A percentile compares a stretch with the other conserved stretches of the same genome.
phyloP scores from a whole-genome alignment of 2,329 filamentous ascomycete genomes.

The Talaromyces sp. region DNA sequence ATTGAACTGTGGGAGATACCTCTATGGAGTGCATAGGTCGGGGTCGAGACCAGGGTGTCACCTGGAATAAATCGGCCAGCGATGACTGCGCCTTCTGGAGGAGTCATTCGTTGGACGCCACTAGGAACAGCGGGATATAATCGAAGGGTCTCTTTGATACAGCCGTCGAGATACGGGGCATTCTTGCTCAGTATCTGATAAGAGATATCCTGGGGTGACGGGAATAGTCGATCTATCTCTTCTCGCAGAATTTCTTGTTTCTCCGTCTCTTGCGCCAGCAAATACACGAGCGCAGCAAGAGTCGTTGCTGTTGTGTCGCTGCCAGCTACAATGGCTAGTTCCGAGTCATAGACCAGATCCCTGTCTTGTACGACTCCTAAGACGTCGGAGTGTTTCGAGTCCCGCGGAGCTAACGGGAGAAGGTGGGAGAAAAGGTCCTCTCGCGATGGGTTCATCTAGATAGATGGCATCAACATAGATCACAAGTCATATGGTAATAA shows the following conservation, averaged over 20 bases:
- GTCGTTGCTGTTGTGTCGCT: neutral
- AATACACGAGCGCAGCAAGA: neutral
- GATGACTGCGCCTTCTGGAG: neutral
- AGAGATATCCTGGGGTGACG: neutral
- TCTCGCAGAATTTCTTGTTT: neutral
- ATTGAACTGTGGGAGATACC: neutral
- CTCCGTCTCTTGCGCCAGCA: neutral
- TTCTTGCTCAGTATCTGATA: neutral
- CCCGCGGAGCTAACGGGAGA: neutral
- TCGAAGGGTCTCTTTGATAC: conserved; percentile 1
- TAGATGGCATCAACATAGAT: neutral
- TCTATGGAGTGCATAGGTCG: neutral
- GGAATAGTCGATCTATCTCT: neutral
- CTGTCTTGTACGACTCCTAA: neutral
- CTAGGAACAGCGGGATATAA: neutral
- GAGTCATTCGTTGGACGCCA: neutral
- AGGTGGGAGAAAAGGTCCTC: neutral
- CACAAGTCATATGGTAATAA: neutral
- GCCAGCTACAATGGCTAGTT: neutral
- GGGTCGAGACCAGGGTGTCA: neutral
- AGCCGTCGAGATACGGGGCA: neutral
- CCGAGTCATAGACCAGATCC: neutral
- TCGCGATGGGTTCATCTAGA: neutral
- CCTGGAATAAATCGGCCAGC: neutral
- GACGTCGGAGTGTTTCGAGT: neutral